These are phyloP conservation scores for Aspergillus mulundensis DNA, from an alignment of 495 filamentous ascomycete species.

Conservation along the genomic window DNA sequence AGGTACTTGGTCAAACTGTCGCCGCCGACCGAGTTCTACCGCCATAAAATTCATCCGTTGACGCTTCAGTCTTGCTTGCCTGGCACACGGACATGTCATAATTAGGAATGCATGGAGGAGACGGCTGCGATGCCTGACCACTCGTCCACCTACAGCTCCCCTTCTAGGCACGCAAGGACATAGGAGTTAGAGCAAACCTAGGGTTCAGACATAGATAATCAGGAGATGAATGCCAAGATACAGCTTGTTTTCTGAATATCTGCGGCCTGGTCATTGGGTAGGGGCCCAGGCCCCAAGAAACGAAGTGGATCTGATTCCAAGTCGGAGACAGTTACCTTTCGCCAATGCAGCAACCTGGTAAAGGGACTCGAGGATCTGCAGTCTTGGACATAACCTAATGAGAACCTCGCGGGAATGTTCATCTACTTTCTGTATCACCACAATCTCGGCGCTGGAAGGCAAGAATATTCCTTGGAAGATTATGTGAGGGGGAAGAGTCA, in stretches of 20 bases:
- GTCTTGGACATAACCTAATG: slow-evolving; percentile 6
- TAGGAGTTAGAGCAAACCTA: background rate
- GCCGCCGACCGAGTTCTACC: background rate
- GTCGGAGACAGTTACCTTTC: background rate
- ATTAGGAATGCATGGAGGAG: background rate
- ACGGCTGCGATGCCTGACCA: too few relatives aligned
- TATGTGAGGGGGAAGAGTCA: background rate
- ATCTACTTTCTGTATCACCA: background rate
- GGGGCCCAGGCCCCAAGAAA: background rate
- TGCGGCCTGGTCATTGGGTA: background rate
- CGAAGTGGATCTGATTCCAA: background rate
- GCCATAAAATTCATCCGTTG: background rate
- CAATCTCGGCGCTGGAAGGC: background rate
- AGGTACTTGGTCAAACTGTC: background rate
- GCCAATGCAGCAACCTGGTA: background rate
- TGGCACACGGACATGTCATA: background rate
- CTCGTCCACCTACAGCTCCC: too few relatives aligned
- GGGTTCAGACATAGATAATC: background rate
- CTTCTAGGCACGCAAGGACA: too few relatives aligned
- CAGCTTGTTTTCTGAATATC: background rate
- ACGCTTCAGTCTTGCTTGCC: background rate
- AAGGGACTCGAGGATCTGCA: background rate
- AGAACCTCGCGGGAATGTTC: background rate
- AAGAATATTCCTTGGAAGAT: background rate
- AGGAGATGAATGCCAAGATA: slow-evolving; percentile 1